phyloP scores from a whole-genome alignment of 2,329 filamentous ascomycete genomes.

The Ophioceras dolichostomum region DNA sequence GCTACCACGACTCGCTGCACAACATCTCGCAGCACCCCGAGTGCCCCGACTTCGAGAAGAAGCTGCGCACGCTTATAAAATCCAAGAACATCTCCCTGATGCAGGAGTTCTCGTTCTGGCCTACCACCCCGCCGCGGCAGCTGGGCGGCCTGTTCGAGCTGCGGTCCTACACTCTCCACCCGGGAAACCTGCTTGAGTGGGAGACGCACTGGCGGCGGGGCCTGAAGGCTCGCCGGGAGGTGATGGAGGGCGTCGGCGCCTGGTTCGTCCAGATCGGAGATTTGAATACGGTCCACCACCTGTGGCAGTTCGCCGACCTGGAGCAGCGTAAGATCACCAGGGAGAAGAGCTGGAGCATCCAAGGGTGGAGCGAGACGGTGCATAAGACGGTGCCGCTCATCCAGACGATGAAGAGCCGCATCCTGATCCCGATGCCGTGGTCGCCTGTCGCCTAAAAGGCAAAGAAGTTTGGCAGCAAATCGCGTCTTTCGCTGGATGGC shows the following conservation, averaged over 20 bases:
- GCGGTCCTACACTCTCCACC: slow-evolving; percentile 90
- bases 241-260: slow-evolving; percentile 96
- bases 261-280: slow-evolving; percentile 99
- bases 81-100: slow-evolving; percentile 84
- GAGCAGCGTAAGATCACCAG: slow-evolving; percentile 83
- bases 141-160: slow-evolving; percentile 92
- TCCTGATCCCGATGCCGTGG: slow-evolving; percentile 93
- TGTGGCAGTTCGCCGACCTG: slow-evolving; percentile 97
- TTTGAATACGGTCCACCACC: slow-evolving; percentile 91
- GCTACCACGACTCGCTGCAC: slow-evolving; percentile 87
- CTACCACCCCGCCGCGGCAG: slow-evolving; percentile 78
- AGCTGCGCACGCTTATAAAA: slow-evolving; percentile 75
- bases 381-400: slow-evolving; percentile 98
- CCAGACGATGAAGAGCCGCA: slow-evolving; percentile 88
- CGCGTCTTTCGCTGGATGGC: too few relatives aligned
- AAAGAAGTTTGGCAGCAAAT: too few relatives aligned
- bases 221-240: slow-evolving; percentile 78
- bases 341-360: slow-evolving; percentile 89
- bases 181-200: slow-evolving; percentile 94
- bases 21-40: slow-evolving; percentile 73
- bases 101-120: slow-evolving; percentile 99
- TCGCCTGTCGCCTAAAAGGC: slow-evolving; percentile 72
- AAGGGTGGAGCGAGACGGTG: slow-evolving; percentile 94
- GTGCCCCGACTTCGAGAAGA: slow-evolving; percentile 69
- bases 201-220: slow-evolving; percentile 96